Evolutionary conservation across 495 filamentous ascomycete genomes (phyloP), one percentile per base, ranked within the genome.

Genomic region (Aspergillus steynii): DNA sequence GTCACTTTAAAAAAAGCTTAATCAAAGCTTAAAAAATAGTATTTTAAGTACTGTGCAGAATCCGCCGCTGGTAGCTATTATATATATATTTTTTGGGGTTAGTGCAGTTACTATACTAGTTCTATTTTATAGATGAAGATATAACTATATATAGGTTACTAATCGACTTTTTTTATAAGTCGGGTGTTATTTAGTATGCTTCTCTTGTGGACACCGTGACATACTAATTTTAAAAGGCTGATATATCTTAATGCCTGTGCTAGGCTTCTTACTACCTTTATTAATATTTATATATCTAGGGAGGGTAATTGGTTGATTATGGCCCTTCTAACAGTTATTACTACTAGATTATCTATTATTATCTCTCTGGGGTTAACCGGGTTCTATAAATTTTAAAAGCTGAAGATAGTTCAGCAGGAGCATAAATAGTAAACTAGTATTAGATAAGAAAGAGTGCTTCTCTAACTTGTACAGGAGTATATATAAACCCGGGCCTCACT

Each of bases 261-360:
- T 28, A 48, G 57, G 27, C 48, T 59, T 9, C 61, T 83, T 9
- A 70, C 69, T 12, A 79, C 81, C 20, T 51, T 83, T 7, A 69
- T 76, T 7, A 77, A 71, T 65, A 76, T 85, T 7, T 83, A 83
- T 61, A 61, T 70, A 27, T 70, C 77, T 5, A 60, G 54, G 49
- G 57, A 45, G 29, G 49, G 57, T n/a, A 50, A 50, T 26, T 58
- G 55, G 55, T 58, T 45, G 6, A 48, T 58, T 31, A 58, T 58
- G 55, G 57, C 57, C 37, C 50, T 59, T 45, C 31, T 59, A 4
- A 53, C 57, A 1, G 49, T 59, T 27, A 59, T 59, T 53, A 15
- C 50, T 25, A 52, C 47, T 12, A 48, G 57, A 5, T 14, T 53
- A 37, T 51, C 50, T 29, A 48, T 48, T 42, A 31, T 49, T 31